Conservation (phyloP, 345 rosid species). For the Euclidium syriacum region DNA sequence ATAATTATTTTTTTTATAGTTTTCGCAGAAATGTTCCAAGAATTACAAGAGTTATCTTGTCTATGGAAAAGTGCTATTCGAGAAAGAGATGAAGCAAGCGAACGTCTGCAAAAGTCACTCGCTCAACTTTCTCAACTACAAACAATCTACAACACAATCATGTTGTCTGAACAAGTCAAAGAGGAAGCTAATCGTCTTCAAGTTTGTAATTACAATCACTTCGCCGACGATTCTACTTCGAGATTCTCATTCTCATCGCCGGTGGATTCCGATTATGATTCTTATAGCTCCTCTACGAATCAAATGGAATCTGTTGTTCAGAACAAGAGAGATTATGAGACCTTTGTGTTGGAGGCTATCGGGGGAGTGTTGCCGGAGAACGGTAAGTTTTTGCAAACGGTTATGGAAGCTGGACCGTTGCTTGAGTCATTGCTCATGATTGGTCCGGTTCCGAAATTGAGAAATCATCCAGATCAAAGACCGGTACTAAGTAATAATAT, state of each 20-base stretch:
- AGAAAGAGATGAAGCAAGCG: slow-evolving; percentile 30
- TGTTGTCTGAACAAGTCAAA: background rate
- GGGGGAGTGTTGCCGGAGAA: slow-evolving; percentile 39
- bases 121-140: background rate
- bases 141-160: background rate
- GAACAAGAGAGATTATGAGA: slow-evolving; percentile 11
- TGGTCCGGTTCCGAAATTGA: slow-evolving; percentile 41
- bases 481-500: slow-evolving; percentile 1
- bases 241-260: background rate
- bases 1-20: background rate
- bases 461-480: slow-evolving; percentile 41
- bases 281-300: background rate
- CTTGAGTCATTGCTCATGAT: slow-evolving; percentile 33
- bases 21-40: slow-evolving; percentile 9
- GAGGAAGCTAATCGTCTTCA: background rate
- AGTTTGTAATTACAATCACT: background rate
- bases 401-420: slow-evolving; percentile 34
- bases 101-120: slow-evolving; percentile 4
- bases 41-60: background rate
- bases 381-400: slow-evolving; percentile 41
- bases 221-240: background rate
- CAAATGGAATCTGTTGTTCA: slow-evolving; percentile 4
- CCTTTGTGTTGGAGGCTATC: slow-evolving; percentile 14
- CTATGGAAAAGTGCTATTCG: slow-evolving; percentile 1
- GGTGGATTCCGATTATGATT: background rate